Percentiles rank a stretch among this genome's conserved stretches.
These are phyloP conservation scores for Cicer yamashitae DNA, from an alignment of 306 rosid species.

Conservation along the genomic window DNA sequence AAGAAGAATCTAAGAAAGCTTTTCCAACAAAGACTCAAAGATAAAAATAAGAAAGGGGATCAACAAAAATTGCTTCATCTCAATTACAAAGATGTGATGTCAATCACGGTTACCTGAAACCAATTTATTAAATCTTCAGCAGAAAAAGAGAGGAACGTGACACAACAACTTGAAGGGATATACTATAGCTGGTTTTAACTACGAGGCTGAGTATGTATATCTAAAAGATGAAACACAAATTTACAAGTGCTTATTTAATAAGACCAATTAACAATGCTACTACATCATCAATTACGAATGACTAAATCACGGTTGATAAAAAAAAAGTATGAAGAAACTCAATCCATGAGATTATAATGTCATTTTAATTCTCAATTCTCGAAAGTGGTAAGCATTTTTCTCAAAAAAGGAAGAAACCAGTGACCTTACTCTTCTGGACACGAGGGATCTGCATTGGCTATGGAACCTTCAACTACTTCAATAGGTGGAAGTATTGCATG, in stretches of 20 bases:
- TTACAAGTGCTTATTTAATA: slow-evolving; percentile 2
- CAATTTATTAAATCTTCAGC: slow-evolving; percentile 17
- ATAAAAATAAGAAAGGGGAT: slow-evolving; percentile 6
- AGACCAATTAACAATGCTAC: slow-evolving; percentile 8
- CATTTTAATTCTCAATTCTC: neutral
- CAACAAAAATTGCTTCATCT: slow-evolving; percentile 26
- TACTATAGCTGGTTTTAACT: slow-evolving; percentile 34
- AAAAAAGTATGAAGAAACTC: slow-evolving; percentile 10
- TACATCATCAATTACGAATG: slow-evolving; percentile 26
- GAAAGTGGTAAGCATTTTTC: slow-evolving; percentile 13
- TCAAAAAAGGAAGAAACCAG: slow-evolving; percentile 39
- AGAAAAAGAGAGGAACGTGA: slow-evolving; percentile 16
- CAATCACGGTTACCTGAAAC: slow-evolving; percentile 15
- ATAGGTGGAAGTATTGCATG: slow-evolving; percentile 93
- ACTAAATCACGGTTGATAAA: slow-evolving; percentile 17
- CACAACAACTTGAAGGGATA: slow-evolving; percentile 26
- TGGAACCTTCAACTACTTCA: slow-evolving; percentile 84
- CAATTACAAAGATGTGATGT: slow-evolving; percentile 7
- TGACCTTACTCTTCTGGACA: slow-evolving; percentile 88
- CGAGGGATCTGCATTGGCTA: slow-evolving; percentile 90
- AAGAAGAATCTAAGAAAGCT: slow-evolving; percentile 23
- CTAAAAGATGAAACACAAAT: slow-evolving; percentile 29
- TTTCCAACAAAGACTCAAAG: slow-evolving; percentile 11
- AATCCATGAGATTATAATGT: neutral
- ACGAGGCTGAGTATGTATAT: slow-evolving; percentile 13